Conservation (phyloP, 1,284 basidiomycete species). For the Caloboletus firmus region DNA sequence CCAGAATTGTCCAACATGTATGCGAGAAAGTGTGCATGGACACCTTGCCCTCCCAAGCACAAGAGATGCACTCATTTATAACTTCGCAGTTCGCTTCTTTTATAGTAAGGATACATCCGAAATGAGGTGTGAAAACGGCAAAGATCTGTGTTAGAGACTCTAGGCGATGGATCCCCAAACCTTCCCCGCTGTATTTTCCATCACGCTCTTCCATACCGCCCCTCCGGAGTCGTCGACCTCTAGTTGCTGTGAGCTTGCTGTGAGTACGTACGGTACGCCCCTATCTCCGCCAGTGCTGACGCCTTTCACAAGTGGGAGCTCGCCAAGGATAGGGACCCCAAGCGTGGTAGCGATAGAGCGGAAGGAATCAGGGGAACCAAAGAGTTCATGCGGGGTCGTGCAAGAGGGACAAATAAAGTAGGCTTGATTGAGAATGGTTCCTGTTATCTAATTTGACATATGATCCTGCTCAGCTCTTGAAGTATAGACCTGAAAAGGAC, state of each 20-base stretch:
- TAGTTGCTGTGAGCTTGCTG: slow-evolving; percentile 21
- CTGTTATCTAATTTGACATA: slow-evolving; percentile 66
- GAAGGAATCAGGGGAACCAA: slow-evolving; percentile 74
- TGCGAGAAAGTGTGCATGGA: neutral
- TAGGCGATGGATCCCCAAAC: slow-evolving; percentile 40
- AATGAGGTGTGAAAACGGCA: neutral
- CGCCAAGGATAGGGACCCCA: slow-evolving; percentile 71
- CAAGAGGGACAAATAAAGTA: slow-evolving; percentile 86
- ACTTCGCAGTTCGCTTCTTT: neutral
- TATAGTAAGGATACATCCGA: neutral
- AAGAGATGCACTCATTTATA: neutral
- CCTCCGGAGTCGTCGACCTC: slow-evolving; percentile 38
- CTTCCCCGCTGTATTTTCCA: slow-evolving; percentile 44
- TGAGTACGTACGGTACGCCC: slow-evolving; percentile 62
- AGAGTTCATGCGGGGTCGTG: slow-evolving; percentile 70
- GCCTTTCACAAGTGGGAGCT: slow-evolving; percentile 79
- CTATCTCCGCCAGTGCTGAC: slow-evolving; percentile 78
- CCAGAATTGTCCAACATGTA: neutral
- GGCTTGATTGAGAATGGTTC: slow-evolving; percentile 89
- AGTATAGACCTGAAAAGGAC: slow-evolving; percentile 21
- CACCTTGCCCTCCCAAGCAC: no score
- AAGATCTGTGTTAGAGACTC: neutral
- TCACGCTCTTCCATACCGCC: slow-evolving; percentile 47
- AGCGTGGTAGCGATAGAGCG: slow-evolving; percentile 62
- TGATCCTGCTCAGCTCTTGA: neutral